Evolutionary conservation across 2,329 filamentous ascomycete species (phyloP).

Genomic region (Alternaria arborescens): DNA sequence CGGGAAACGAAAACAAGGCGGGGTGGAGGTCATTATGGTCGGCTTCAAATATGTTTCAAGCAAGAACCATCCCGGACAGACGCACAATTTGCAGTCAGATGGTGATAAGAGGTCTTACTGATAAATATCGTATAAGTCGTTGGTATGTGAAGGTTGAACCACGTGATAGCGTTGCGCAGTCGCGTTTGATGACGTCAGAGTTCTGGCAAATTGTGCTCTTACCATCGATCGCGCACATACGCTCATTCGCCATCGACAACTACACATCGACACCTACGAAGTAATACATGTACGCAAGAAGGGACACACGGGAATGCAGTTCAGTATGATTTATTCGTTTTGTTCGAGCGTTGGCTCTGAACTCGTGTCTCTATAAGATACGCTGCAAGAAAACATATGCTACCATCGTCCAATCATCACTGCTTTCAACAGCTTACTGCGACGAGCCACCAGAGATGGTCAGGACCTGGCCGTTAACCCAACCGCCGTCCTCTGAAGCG

Average conservation of each 20-base stretch:
- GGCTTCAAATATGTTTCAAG: neutral
- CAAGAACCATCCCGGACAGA: neutral
- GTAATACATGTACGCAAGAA: neutral
- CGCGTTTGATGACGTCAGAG: conserved; percentile 2
- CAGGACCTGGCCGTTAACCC: conserved; percentile 53
- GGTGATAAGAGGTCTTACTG: neutral
- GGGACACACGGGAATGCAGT: neutral
- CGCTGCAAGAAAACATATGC: conserved; percentile 3
- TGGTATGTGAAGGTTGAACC: neutral
- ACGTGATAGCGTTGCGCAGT: neutral
- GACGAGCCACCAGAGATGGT: conserved; percentile 54
- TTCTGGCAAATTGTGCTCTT: neutral
- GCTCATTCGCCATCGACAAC: neutral
- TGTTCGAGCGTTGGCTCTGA: conserved; percentile 8
- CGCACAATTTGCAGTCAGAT: neutral
- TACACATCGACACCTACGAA: neutral
- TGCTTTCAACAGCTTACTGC: conserved; percentile 35
- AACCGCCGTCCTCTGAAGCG: conserved; percentile 51
- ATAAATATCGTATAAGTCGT: neutral
- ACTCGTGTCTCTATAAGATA: neutral
- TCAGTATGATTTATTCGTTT: neutral
- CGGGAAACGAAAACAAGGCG: too few species aligned
- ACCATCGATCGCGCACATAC: neutral
- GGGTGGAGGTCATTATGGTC: too few species aligned
- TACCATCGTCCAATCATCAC: neutral